A percentile compares a stretch with the other conserved stretches of the same genome.
Evolutionary conservation across 139 green algal genomes (phyloP).

Genomic region (Haematococcus lacustris): DNA sequence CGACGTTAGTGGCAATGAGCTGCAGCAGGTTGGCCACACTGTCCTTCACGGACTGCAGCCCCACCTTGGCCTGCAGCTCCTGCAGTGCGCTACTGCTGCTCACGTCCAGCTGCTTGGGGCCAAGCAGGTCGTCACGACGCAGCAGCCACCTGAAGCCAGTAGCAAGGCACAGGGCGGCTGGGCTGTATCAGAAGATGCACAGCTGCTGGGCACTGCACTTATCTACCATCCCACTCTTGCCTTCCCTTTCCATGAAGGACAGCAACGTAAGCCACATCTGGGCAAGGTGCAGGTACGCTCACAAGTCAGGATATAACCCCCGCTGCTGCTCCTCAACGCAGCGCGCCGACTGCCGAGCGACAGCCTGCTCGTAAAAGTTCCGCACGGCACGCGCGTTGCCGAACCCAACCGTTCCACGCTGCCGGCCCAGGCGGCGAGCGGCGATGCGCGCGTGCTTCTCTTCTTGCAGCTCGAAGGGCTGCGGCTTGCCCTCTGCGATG

Average conservation of each 20-base stretch:
- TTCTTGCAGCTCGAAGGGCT: conserved; percentile 27
- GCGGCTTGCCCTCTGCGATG: conserved; percentile 5
- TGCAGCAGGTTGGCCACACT: conserved; percentile 24
- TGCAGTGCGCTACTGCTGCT: conserved; percentile 14
- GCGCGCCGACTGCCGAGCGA: no score
- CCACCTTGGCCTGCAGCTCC: conserved; percentile 25
- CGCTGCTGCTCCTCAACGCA: no score
- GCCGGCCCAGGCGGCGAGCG: conserved; percentile 21
- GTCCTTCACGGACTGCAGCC: conserved; percentile 32
- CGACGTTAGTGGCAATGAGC: conserved; percentile 28
- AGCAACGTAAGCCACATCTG: no score
- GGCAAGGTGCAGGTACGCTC: no score
- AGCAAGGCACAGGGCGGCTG: no score
- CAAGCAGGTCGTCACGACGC: conserved; percentile 39
- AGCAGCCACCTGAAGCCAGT: no score
- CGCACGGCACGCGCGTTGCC: conserved; percentile 42
- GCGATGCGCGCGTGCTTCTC: conserved; percentile 29
- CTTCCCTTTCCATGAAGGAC: no score
- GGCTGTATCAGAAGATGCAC: no score
- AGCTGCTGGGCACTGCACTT: no score
- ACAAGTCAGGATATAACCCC: no score
- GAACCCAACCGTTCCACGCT: conserved; percentile 31
- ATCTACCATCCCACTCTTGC: no score
- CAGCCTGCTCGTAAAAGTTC: conserved; percentile 35
- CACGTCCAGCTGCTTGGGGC: conserved; percentile 28